phyloP scores from a whole-genome alignment of 805 yeast species.

The Suhomyces xylopsoci region DNA sequence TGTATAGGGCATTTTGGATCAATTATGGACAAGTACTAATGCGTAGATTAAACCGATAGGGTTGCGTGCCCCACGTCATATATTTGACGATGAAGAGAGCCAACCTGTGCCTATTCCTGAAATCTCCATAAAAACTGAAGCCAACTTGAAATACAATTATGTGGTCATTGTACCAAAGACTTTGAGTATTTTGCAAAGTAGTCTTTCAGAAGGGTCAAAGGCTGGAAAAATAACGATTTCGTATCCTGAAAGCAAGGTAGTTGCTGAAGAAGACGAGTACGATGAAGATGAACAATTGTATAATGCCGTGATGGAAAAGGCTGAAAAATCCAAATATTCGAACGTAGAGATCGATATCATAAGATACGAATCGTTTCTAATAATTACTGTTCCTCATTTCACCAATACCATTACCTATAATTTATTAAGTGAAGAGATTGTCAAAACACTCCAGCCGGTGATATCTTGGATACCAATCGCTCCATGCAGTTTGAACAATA shows the following conservation, averaged over 20 bases:
- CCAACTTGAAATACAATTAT: neutral
- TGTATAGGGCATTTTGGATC: neutral
- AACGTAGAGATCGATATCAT: slow-evolving; percentile 21
- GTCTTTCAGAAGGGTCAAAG: slow-evolving; percentile 10
- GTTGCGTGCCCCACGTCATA: slow-evolving; percentile 49
- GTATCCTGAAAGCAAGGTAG: slow-evolving; percentile 13
- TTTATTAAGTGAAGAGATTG: slow-evolving; percentile 23
- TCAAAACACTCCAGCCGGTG: slow-evolving; percentile 9
- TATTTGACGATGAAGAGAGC: slow-evolving; percentile 38
- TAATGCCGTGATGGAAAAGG: slow-evolving; percentile 25
- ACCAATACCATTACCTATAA: slow-evolving; percentile 35
- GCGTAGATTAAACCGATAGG: slow-evolving; percentile 48
- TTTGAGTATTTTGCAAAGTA: slow-evolving; percentile 14
- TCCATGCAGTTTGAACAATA: slow-evolving; percentile 36
- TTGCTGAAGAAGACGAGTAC: slow-evolving; percentile 30
- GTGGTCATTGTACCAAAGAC: slow-evolving; percentile 17
- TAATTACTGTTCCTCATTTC: slow-evolving; percentile 33
- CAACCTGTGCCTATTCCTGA: slow-evolving; percentile 13
- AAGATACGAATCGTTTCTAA: slow-evolving; percentile 1
- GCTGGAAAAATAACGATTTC: slow-evolving; percentile 15
- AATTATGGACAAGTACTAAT: neutral
- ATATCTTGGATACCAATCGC: slow-evolving; percentile 29
- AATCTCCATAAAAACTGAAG: slow-evolving; percentile 1
- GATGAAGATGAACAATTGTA: slow-evolving; percentile 54
- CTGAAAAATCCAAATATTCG: slow-evolving; percentile 21